These are phyloP conservation scores for Bathelium albidoporum DNA, from an alignment of 495 filamentous ascomycete species.

Conservation along the genomic window DNA sequence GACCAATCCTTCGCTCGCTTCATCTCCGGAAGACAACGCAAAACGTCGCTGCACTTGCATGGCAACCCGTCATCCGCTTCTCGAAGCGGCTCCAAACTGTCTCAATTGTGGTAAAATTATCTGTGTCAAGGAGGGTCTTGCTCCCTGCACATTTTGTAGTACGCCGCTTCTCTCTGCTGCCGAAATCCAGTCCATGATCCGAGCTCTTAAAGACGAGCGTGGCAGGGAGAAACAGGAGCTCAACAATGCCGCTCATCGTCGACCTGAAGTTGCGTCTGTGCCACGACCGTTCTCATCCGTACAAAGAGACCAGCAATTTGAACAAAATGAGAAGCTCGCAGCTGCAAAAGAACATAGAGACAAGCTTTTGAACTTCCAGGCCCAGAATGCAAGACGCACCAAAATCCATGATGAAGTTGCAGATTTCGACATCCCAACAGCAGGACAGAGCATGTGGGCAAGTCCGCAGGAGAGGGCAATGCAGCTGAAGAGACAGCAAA, in stretches of 20 bases:
- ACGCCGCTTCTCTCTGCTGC: conserved; percentile 55
- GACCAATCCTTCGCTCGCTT: conserved; percentile 64
- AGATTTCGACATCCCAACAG: conserved; percentile 71
- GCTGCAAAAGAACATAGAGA: conserved; percentile 68
- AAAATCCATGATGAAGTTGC: conserved; percentile 87
- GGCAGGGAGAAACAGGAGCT: conserved; percentile 74
- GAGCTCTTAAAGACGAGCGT: conserved; percentile 73
- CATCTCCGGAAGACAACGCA: conserved; percentile 31
- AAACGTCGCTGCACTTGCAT: conserved; percentile 70
- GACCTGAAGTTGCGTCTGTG: conserved; percentile 47
- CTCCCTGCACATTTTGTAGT: conserved; percentile 88
- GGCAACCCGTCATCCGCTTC: conserved; percentile 71
- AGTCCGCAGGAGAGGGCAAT: conserved; percentile 75
- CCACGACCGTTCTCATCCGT: conserved; percentile 24
- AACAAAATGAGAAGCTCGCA: conserved; percentile 35
- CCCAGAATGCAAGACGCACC: conserved; percentile 78
- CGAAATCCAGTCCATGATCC: conserved; percentile 77
- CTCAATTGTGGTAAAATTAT: conserved; percentile 92
- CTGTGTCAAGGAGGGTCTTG: conserved; percentile 86
- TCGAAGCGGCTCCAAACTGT: conserved; percentile 84
- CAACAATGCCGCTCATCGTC: conserved; percentile 56
- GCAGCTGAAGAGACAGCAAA: conserved; percentile 85
- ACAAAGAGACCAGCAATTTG: conserved; percentile 18
- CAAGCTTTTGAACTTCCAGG: conserved; percentile 70
- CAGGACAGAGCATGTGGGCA: conserved; percentile 72